Conservation (phyloP, 2,329 filamentous ascomycete genomes). For the Trichophyton simii region DNA sequence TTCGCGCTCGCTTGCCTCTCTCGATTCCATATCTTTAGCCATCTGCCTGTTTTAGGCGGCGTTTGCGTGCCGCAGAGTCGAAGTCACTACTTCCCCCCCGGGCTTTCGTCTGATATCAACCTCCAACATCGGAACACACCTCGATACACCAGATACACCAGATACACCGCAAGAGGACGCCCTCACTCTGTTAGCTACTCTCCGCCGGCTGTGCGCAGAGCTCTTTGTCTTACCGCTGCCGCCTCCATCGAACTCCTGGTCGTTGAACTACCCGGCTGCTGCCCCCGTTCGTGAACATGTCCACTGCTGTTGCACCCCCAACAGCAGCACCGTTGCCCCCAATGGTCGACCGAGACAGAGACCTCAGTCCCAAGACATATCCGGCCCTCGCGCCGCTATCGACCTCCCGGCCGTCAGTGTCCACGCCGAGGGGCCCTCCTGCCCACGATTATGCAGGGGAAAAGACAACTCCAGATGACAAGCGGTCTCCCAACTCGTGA, state of each 20-base stretch:
- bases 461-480: conserved; percentile 34
- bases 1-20: background rate
- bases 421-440: conserved; percentile 22
- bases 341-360: conserved; percentile 29
- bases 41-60: too few relatives aligned
- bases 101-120: background rate
- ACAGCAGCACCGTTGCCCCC: conserved; percentile 32
- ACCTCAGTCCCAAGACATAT: conserved; percentile 35
- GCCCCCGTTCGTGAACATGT: conserved; percentile 25
- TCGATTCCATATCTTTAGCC: background rate
- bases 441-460: conserved; percentile 26
- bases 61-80: too few relatives aligned
- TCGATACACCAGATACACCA: background rate
- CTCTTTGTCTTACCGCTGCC: background rate
- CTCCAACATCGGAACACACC: background rate
- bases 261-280: background rate
- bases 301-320: conserved; percentile 37
- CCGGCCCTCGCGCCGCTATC: conserved; percentile 30
- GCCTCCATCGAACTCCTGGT: background rate
- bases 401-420: conserved; percentile 23
- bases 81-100: background rate
- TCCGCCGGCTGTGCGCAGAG: background rate
- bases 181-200: background rate
- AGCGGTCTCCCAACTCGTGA: conserved; percentile 42
- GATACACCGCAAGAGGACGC: background rate